These are phyloP conservation scores for Mortierella sp. DNA, from an alignment of 371 early-diverging fungal species.

Conservation along the genomic window DNA sequence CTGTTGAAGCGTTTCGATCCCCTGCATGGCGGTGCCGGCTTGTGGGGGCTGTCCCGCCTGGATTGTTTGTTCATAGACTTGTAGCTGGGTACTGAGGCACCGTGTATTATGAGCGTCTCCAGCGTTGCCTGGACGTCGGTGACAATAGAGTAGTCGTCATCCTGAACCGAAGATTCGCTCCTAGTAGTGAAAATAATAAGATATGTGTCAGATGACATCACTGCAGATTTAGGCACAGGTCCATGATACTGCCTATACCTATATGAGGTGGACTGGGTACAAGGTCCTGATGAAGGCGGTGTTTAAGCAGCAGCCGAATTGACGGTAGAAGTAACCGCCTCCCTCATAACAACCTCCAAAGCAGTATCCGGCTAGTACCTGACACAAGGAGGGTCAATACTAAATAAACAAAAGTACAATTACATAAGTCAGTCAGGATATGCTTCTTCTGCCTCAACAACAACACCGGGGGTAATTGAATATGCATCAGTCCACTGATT, in stretches of 20 bases:
- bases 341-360: neutral
- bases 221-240: neutral
- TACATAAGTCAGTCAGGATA: neutral
- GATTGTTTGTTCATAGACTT: neutral
- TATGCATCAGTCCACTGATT: neutral
- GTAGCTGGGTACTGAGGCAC: neutral
- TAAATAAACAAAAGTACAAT: neutral
- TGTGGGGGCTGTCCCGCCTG: neutral
- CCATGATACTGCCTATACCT: neutral
- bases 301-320: neutral
- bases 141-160: neutral
- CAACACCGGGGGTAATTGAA: too few relatives aligned
- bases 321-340: neutral
- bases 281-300: neutral
- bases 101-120: neutral
- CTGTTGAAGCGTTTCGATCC: neutral
- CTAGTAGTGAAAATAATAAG: neutral
- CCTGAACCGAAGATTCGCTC: neutral
- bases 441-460: neutral
- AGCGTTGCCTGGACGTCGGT: neutral
- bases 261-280: neutral
- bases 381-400: constrained; percentile 3
- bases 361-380: neutral
- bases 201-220: neutral
- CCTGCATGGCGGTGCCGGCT: neutral